These are phyloP conservation scores for Angomonas ambiguus DNA, from an alignment of 208 protist species.

Conservation along the genomic window DNA sequence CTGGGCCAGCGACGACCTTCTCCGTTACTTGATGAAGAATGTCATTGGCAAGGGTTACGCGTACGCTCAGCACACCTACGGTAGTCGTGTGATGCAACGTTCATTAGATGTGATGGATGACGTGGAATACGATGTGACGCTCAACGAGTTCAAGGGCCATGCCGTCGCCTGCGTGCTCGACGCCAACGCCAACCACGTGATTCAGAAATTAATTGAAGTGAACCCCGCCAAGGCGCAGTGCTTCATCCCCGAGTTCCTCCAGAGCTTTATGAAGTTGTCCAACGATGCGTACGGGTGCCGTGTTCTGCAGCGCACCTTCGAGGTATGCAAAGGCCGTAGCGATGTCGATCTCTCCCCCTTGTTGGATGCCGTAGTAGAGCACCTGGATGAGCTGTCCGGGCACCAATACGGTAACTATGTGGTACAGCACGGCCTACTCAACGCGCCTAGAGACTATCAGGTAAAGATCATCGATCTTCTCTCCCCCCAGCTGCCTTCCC, in stretches of 20 bases:
- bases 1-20: constrained; percentile 11
- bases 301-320: constrained; percentile 96
- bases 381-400: constrained; percentile 79
- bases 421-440: constrained; percentile 96
- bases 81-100: constrained; percentile 98
- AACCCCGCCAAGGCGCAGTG: constrained; percentile 84
- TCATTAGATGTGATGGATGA: constrained; percentile 73
- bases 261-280: constrained; percentile 82
- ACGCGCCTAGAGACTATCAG: constrained; percentile 80
- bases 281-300: constrained; percentile 98
- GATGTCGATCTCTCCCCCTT: constrained; percentile 68
- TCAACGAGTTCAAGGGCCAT: constrained; percentile 88
- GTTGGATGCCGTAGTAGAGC: constrained; percentile 85
- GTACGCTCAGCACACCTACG: constrained; percentile 93
- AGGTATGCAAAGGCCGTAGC: constrained; percentile 46
- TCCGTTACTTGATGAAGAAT: constrained; percentile 38
- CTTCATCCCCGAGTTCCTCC: constrained; percentile 92
- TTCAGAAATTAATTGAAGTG: constrained; percentile 98
- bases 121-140: constrained; percentile 30
- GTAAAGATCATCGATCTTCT: constrained; percentile 66
- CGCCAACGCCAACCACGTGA: constrained; percentile 99
- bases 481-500: constrained; percentile 68
- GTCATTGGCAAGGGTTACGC: constrained; percentile 83
- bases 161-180: constrained; percentile 95
- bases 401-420: constrained; percentile 99